These are phyloP conservation scores for Meredithiella fracta DNA, from an alignment of 2,329 filamentous ascomycete species.

Conservation along the genomic window DNA sequence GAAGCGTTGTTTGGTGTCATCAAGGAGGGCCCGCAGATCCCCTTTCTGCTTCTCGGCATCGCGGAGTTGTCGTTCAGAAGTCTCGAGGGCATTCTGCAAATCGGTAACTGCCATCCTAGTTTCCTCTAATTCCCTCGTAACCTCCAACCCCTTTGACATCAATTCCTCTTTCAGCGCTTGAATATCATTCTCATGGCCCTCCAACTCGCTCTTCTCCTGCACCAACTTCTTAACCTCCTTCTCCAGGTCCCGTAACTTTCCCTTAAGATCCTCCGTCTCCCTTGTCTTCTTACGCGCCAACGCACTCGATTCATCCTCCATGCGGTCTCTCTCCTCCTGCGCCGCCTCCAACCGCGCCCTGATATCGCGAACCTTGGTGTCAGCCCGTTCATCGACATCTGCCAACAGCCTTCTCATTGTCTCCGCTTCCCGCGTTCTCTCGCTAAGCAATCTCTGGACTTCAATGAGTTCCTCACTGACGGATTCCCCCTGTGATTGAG, in stretches of 20 bases:
- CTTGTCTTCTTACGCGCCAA: constrained; percentile 59
- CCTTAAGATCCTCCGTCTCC: constrained; percentile 74
- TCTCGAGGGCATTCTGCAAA: constrained; percentile 66
- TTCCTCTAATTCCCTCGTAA: constrained; percentile 57
- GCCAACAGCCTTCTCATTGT: constrained; percentile 82
- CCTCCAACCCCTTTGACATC: constrained; percentile 51
- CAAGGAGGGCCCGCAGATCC: constrained; percentile 58
- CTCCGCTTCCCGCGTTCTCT: constrained; percentile 81
- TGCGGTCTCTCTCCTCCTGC: constrained; percentile 81
- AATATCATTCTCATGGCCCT: constrained; percentile 57
- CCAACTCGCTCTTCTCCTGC: constrained; percentile 64
- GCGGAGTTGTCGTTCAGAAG: constrained; percentile 66
- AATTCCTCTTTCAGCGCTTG: constrained; percentile 58
- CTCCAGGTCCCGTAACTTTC: constrained; percentile 66
- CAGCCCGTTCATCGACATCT: constrained; percentile 71
- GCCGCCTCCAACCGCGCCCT: constrained; percentile 74
- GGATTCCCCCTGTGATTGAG: constrained; percentile 62
- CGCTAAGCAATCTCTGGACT: constrained; percentile 67
- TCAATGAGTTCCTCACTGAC: constrained; percentile 86
- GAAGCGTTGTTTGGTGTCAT: constrained; percentile 59
- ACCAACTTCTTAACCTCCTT: constrained; percentile 52
- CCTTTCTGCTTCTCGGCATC: constrained; percentile 70
- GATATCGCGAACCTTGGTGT: constrained; percentile 74
- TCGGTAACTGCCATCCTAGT: constrained; percentile 61
- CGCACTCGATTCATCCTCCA: constrained; percentile 76